Percentiles rank a stretch among this genome's conserved stretches.
phyloP scores from a whole-genome alignment of 2,329 filamentous ascomycete species.

The Fusarium pseudonygamai region DNA sequence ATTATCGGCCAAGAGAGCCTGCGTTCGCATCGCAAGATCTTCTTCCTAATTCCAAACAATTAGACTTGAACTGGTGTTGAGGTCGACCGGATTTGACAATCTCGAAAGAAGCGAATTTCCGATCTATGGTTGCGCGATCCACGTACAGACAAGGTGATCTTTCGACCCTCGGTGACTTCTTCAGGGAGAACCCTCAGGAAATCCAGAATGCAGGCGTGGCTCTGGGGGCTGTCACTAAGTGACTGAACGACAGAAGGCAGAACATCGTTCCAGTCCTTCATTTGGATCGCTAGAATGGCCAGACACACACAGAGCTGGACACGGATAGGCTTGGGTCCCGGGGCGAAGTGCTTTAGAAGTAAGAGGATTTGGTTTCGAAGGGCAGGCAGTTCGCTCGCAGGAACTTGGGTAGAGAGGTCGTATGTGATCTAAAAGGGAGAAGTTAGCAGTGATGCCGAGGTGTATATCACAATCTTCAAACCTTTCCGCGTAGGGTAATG shows the following conservation, averaged over 20 bases:
- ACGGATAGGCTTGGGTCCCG: slow-evolving; percentile 84
- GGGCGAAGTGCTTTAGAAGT: slow-evolving; percentile 81
- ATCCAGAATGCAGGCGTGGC: slow-evolving; percentile 89
- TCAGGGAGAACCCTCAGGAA: slow-evolving; percentile 97
- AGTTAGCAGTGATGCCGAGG: not conserved
- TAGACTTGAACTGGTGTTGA: slow-evolving; percentile 51
- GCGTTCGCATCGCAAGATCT: slow-evolving; percentile 85
- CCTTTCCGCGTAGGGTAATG: slow-evolving; percentile 97
- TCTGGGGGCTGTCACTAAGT: slow-evolving; percentile 78
- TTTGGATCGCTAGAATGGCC: slow-evolving; percentile 94
- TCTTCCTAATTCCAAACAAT: slow-evolving; percentile 80
- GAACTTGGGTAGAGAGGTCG: slow-evolving; percentile 86
- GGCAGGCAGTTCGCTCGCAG: slow-evolving; percentile 75
- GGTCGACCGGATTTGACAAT: slow-evolving; percentile 49
- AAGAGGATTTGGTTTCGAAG: slow-evolving; percentile 86
- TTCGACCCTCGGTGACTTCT: slow-evolving; percentile 98
- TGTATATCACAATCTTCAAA: slow-evolving; percentile 49
- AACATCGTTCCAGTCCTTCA: slow-evolving; percentile 95
- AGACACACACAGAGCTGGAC: slow-evolving; percentile 95
- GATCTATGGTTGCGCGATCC: slow-evolving; percentile 66
- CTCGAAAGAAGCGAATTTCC: slow-evolving; percentile 46
- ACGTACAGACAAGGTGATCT: slow-evolving; percentile 99
- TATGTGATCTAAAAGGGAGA: slow-evolving; percentile 83
- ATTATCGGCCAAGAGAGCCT: slow-evolving; percentile 90
- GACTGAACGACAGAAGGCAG: slow-evolving; percentile 81